Evolutionary conservation across 352 stramenopile species (phyloP).

Genomic region (Blastocystis sp.): DNA sequence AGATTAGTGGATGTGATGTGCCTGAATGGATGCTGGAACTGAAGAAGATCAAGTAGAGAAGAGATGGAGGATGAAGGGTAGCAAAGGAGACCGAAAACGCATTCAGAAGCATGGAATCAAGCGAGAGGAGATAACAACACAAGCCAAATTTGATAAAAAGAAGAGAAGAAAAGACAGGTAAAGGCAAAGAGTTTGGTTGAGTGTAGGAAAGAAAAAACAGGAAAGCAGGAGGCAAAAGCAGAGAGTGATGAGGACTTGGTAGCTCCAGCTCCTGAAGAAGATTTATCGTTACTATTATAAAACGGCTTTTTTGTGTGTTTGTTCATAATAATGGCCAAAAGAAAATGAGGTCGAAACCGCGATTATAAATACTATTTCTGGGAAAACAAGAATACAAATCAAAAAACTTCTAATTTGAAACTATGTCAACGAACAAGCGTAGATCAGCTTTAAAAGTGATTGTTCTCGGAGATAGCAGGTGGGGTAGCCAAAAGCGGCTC

Average conservation of each 20-base stretch:
- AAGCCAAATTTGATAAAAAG: conserved; percentile 68
- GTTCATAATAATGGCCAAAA: background rate
- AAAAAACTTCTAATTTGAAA: background rate
- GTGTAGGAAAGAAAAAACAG: background rate
- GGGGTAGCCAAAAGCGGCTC: background rate
- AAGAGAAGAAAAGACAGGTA: conserved; percentile 65
- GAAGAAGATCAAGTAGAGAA: conserved; percentile 69
- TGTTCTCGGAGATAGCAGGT: conserved; percentile 91
- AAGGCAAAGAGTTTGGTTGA: background rate
- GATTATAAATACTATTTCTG: background rate
- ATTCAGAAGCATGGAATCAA: conserved; percentile 63
- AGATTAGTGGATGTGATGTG: conserved; percentile 90
- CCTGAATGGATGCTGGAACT: conserved; percentile 94
- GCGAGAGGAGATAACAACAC: conserved; percentile 69
- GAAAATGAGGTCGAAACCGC: background rate
- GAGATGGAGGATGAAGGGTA: background rate
- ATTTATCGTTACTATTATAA: background rate
- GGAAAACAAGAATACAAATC: background rate
- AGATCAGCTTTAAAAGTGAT: conserved; percentile 94
- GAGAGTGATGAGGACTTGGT: background rate
- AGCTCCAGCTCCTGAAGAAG: background rate
- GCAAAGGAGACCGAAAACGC: conserved; percentile 59
- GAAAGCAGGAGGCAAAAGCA: background rate
- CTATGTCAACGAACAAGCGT: conserved; percentile 69
- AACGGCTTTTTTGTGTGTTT: background rate